Conservation (phyloP, 805 yeast genomes). For the Candida tammaniensis region DNA sequence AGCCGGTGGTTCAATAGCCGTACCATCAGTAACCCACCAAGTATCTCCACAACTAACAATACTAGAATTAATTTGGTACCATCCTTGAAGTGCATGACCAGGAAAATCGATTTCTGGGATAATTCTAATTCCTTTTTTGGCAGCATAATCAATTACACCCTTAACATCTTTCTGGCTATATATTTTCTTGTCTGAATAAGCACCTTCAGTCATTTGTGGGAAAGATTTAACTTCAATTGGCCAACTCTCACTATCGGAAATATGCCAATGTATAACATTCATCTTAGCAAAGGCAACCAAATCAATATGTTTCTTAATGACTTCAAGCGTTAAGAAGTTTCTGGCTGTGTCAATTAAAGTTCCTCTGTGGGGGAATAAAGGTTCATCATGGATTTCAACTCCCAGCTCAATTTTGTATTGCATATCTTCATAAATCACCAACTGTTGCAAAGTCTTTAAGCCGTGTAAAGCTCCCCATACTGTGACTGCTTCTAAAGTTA, state of each 20-base stretch:
- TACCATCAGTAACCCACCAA: conserved; percentile 27
- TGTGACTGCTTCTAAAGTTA: conserved; percentile 28
- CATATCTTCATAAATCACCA: conserved; percentile 26
- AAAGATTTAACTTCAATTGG: conserved; percentile 28
- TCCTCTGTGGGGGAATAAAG: conserved; percentile 37
- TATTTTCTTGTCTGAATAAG: conserved; percentile 30
- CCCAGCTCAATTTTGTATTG: conserved; percentile 28
- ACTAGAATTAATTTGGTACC: conserved; percentile 22
- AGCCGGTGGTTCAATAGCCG: conserved; percentile 39
- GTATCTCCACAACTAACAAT: conserved; percentile 29
- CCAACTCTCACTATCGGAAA: conserved; percentile 41
- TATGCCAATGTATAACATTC: conserved; percentile 42
- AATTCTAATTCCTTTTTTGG: conserved; percentile 35
- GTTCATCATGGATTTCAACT: conserved; percentile 32
- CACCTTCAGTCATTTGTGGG: conserved; percentile 39
- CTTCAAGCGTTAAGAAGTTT: conserved; percentile 26
- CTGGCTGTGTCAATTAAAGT: conserved; percentile 38
- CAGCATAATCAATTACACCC: conserved; percentile 29
- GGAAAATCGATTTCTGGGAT: conserved; percentile 43
- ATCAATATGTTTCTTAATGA: conserved; percentile 34
- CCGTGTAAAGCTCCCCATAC: conserved; percentile 44
- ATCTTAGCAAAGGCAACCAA: conserved; percentile 35
- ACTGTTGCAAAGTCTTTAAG: conserved; percentile 38
- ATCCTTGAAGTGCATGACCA: conserved; percentile 41
- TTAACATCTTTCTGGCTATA: conserved; percentile 26